phyloP scores from a whole-genome alignment of 768 basidiomycete species.

The Calocybe gangraenosa region DNA sequence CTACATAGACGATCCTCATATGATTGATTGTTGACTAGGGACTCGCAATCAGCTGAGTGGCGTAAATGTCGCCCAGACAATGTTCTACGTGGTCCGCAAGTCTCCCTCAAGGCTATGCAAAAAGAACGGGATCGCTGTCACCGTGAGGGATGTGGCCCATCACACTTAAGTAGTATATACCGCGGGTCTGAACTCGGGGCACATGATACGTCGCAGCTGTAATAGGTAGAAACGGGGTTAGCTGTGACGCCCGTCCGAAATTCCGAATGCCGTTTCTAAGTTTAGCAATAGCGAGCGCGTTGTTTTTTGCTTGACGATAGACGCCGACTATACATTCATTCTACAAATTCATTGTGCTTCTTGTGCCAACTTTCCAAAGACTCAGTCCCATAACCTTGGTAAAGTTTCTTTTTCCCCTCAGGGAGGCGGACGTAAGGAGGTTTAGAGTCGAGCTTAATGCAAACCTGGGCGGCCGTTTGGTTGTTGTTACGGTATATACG shows the following conservation, averaged over 20 bases:
- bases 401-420: slow-evolving; percentile 47
- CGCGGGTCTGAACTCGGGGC: background rate
- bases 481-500: background rate
- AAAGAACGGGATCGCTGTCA: too few relatives aligned
- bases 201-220: background rate
- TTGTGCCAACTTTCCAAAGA: slow-evolving; percentile 62
- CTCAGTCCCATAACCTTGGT: slow-evolving; percentile 36
- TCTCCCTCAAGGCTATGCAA: too few relatives aligned
- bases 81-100: too few relatives aligned
- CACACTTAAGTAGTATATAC: too few relatives aligned
- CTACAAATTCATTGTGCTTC: slow-evolving; percentile 28
- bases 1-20: too few relatives aligned
- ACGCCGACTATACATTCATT: slow-evolving; percentile 3
- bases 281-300: background rate
- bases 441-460: slow-evolving; percentile 27
- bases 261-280: background rate
- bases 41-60: too few relatives aligned
- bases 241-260: background rate
- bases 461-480: slow-evolving; percentile 29
- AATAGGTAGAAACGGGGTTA: background rate
- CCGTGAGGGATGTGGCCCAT: too few relatives aligned
- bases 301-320: background rate
- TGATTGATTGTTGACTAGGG: too few relatives aligned
- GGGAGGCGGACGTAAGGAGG: slow-evolving; percentile 54
- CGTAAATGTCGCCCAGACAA: too few relatives aligned